Evolutionary conservation across 1,284 basidiomycete genomes (phyloP).

Genomic region (Bjerkandera adusta): DNA sequence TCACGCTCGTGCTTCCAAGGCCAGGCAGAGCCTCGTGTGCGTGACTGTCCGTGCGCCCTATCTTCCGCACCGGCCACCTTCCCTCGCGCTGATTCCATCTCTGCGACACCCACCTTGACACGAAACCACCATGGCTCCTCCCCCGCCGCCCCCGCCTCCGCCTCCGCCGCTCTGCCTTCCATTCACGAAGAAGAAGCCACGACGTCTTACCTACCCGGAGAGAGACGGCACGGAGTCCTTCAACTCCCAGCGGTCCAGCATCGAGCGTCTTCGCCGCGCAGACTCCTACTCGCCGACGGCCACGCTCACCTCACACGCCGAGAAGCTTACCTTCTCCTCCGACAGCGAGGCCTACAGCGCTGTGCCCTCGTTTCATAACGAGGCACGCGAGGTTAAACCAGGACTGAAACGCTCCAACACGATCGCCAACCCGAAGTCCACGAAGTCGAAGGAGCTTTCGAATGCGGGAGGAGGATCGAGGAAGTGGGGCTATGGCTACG

Average conservation of each 20-base stretch:
- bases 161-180: conserved; percentile 30
- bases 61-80: conserved; percentile 11
- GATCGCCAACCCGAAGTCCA: conserved; percentile 18
- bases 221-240: conserved; percentile 24
- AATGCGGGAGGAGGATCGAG: conserved; percentile 48
- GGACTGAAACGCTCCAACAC: conserved; percentile 26
- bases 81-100: conserved; percentile 11
- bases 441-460: conserved; percentile 23
- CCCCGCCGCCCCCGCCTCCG: conserved; percentile 26
- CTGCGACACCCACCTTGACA: conserved; percentile 31
- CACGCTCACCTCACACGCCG: conserved; percentile 36
- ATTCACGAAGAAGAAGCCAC: conserved; percentile 25
- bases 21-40: conserved; percentile 16
- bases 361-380: conserved; percentile 24
- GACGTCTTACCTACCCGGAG: conserved; percentile 27
- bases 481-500: conserved; percentile 53
- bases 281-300: conserved; percentile 36
- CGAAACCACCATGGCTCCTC: conserved; percentile 21
- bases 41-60: conserved; percentile 17
- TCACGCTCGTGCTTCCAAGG: conserved; percentile 11
- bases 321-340: conserved; percentile 36
- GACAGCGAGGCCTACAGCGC: conserved; percentile 34
- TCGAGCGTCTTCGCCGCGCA: conserved; percentile 23
- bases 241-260: conserved; percentile 28
- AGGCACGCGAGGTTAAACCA: conserved; percentile 29